Percentiles rank a stretch among this genome's conserved stretches.
Evolutionary conservation across 306 rosid species (phyloP).

Genomic region (Fragaria nilgerrensis): DNA sequence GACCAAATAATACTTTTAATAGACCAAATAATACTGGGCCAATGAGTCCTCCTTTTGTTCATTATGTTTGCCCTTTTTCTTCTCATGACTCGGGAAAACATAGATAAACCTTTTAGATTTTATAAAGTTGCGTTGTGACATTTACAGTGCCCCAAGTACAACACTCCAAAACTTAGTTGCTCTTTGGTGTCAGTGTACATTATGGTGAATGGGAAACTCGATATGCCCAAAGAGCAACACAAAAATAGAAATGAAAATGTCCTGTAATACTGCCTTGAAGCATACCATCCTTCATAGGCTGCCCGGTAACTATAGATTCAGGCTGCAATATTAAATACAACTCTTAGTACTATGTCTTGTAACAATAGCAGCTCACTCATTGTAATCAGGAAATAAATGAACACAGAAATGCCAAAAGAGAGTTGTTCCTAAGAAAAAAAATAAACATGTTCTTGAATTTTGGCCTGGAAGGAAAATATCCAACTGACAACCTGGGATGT

Average conservation of each 20-base stretch:
- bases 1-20: too few relatives aligned
- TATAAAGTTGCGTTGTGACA: not conserved
- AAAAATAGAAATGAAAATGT: not conserved
- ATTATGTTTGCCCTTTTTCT: not conserved
- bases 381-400: not conserved
- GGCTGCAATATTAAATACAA: not conserved
- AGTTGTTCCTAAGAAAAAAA: not conserved
- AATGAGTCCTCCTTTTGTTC: not conserved
- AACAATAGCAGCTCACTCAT: not conserved
- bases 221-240: not conserved
- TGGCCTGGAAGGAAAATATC: not conserved
- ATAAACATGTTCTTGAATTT: not conserved
- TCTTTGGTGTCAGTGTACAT: not conserved
- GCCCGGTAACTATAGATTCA: not conserved
- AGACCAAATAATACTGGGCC: too few relatives aligned
- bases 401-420: not conserved
- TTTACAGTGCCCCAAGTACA: not conserved
- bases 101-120: not conserved
- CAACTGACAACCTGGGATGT: not conserved
- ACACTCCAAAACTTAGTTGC: not conserved
- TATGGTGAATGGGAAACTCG: not conserved
- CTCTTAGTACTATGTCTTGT: not conserved
- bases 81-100: not conserved
- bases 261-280: not conserved
- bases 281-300: not conserved